These are phyloP conservation scores for Sungouiella blattae DNA, from an alignment of 805 yeast species.

Conservation along the genomic window DNA sequence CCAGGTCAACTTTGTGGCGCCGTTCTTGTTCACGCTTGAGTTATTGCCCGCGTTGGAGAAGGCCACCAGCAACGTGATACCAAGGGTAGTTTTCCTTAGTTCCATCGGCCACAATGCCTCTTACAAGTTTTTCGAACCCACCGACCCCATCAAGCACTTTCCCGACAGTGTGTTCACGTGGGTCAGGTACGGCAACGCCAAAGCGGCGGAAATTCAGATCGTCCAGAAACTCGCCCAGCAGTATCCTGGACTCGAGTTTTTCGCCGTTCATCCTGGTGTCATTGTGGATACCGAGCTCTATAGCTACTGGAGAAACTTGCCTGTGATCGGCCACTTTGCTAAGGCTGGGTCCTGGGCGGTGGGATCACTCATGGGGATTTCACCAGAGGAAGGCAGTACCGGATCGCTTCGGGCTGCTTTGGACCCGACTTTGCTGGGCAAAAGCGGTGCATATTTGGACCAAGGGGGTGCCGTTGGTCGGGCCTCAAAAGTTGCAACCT, in stretches of 20 bases:
- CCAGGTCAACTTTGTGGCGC: constrained; percentile 37
- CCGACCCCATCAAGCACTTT: constrained; percentile 17
- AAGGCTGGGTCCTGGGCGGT: constrained; percentile 12
- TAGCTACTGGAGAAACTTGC: constrained; percentile 24
- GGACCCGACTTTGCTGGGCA: constrained; percentile 21
- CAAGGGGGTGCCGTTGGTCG: constrained; percentile 28
- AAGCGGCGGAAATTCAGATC: constrained; percentile 30
- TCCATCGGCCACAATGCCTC: constrained; percentile 32
- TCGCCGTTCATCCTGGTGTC: constrained; percentile 40
- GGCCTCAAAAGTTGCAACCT: constrained; percentile 24
- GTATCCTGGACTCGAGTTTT: constrained; percentile 28
- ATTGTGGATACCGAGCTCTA: constrained; percentile 32
- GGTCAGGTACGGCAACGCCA: constrained; percentile 36
- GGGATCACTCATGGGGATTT: constrained; percentile 22
- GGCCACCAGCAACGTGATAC: constrained; percentile 15
- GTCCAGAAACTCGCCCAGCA: constrained; percentile 23
- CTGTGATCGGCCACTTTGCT: constrained; percentile 20
- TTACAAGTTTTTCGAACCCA: constrained; percentile 22
- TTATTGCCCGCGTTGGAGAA: constrained; percentile 25
- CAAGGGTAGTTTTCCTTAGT: constrained; percentile 30
- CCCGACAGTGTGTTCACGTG: constrained; percentile 27
- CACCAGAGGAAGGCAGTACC: constrained; percentile 31
- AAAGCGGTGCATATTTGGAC: constrained; percentile 27
- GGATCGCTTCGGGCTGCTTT: constrained; percentile 34
- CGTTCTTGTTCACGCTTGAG: constrained; percentile 29